Evolutionary conservation across 768 basidiomycete species (phyloP).

Genomic region (Amanita inopinata): DNA sequence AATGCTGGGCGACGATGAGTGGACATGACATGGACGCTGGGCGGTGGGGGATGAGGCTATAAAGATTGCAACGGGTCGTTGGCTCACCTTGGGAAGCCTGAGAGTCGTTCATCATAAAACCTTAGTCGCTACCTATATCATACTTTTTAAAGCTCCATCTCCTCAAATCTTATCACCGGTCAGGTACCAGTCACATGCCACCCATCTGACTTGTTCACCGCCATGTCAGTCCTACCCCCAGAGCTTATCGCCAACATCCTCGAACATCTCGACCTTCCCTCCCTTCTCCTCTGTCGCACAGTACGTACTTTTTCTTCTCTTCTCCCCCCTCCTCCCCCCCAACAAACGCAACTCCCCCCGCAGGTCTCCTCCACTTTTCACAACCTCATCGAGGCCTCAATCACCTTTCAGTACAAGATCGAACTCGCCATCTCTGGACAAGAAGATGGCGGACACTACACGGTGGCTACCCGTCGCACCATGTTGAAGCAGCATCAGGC

Average conservation of each 20-base stretch:
- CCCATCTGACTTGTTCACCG: too few relatives aligned
- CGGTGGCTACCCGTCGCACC: conserved; percentile 21
- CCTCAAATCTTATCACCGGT: background rate
- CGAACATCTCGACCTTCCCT: conserved; percentile 1
- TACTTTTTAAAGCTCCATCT: too few relatives aligned
- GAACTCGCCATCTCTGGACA: conserved; percentile 10
- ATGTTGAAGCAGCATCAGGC: conserved; percentile 10
- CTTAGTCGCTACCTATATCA: too few relatives aligned
- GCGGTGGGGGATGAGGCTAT: background rate
- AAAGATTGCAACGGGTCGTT: too few relatives aligned
- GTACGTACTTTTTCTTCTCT: conserved; percentile 2
- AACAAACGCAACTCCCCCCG: background rate
- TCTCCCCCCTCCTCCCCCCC: background rate
- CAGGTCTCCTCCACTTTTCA: conserved; percentile 5
- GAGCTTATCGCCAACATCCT: conserved; percentile 8
- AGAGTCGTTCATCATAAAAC: too few relatives aligned
- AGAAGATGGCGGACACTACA: conserved; percentile 16
- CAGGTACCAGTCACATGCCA: background rate
- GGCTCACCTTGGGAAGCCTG: too few relatives aligned
- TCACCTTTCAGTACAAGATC: conserved; percentile 11
- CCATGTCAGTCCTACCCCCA: background rate
- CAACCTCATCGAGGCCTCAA: background rate
- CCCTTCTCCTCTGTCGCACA: conserved; percentile 9
- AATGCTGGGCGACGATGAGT: conserved; percentile 19
- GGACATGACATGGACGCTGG: conserved; percentile 12